Conservation (phyloP, 768 basidiomycete genomes). For the Termitomyces sp. region DNA sequence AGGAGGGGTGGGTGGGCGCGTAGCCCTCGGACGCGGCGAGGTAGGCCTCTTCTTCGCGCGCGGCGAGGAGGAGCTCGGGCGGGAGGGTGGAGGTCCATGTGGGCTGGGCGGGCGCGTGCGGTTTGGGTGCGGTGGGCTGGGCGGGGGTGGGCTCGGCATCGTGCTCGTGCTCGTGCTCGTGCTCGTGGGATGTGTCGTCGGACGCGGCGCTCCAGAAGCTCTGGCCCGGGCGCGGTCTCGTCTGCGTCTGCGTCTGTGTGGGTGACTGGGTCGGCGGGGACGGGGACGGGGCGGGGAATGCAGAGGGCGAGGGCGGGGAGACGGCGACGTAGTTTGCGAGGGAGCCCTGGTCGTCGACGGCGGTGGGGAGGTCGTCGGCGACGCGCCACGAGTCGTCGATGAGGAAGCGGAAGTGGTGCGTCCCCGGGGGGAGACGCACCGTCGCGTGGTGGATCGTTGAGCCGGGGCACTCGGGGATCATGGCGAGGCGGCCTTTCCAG, state of each 20-base stretch:
- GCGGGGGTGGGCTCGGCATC: constrained; percentile 21
- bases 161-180: too few species aligned
- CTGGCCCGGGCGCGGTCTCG: constrained; percentile 26
- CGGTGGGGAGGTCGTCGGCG: constrained; percentile 72
- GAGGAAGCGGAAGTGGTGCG: constrained; percentile 92
- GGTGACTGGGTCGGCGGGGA: constrained; percentile 21
- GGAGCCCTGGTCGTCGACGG: constrained; percentile 91
- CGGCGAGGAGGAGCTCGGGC: constrained; percentile 71
- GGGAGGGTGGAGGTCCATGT: constrained; percentile 83
- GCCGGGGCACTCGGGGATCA: constrained; percentile 56
- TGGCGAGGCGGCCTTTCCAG: constrained; percentile 66
- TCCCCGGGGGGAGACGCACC: constrained; percentile 74
- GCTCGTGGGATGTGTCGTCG: constrained; percentile 27
- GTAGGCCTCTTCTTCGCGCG: constrained; percentile 79
- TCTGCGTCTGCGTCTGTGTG: constrained; percentile 21
- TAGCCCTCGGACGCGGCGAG: constrained; percentile 44
- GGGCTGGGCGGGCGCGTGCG: not conserved
- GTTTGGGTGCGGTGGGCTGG: not conserved
- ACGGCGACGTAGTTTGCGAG: constrained; percentile 93
- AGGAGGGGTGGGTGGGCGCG: constrained; percentile 11
- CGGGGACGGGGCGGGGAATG: constrained; percentile 29
- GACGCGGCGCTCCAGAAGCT: constrained; percentile 37
- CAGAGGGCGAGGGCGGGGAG: too few species aligned
- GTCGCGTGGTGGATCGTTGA: constrained; percentile 31
- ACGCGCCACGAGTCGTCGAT: constrained; percentile 88